These are phyloP conservation scores for Fusarium camptoceras DNA, from an alignment of 2,329 filamentous ascomycete genomes.

Conservation along the genomic window DNA sequence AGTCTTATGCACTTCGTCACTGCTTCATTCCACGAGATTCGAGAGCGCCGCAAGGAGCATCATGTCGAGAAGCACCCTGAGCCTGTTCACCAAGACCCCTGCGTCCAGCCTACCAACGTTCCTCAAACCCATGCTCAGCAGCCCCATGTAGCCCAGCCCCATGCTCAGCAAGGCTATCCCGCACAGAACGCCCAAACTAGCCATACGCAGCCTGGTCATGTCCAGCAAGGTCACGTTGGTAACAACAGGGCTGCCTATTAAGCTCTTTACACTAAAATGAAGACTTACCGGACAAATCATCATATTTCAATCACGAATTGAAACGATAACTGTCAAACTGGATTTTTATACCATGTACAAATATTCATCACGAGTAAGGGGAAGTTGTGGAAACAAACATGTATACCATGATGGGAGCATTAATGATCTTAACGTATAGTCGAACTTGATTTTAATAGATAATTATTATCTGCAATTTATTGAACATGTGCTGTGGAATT, in stretches of 20 bases:
- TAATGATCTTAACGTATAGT: background rate
- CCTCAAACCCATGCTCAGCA: background rate
- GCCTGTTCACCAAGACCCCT: background rate
- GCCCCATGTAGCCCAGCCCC: background rate
- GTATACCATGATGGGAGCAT: background rate
- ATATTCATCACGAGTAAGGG: accelerated
- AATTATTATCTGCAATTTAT: background rate
- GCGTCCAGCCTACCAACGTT: background rate
- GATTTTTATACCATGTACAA: background rate
- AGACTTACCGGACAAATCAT: background rate
- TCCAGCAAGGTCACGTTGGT: background rate
- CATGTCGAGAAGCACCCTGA: background rate
- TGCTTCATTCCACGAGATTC: conserved; percentile 22
- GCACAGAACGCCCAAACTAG: background rate
- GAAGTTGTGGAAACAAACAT: too few species aligned
- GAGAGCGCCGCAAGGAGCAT: conserved; percentile 1
- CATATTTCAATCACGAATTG: too few species aligned
- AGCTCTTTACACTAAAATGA: background rate
- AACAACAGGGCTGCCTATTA: background rate
- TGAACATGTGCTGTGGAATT: background rate
- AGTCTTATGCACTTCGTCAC: conserved; percentile 17
- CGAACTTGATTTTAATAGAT: accelerated
- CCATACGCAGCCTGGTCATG: background rate
- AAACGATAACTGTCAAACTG: background rate
- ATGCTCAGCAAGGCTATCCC: background rate